Evolutionary conservation across 345 rosid genomes (phyloP), one percentile per base, ranked within the genome.

Genomic region (Sisymbrium irio): DNA sequence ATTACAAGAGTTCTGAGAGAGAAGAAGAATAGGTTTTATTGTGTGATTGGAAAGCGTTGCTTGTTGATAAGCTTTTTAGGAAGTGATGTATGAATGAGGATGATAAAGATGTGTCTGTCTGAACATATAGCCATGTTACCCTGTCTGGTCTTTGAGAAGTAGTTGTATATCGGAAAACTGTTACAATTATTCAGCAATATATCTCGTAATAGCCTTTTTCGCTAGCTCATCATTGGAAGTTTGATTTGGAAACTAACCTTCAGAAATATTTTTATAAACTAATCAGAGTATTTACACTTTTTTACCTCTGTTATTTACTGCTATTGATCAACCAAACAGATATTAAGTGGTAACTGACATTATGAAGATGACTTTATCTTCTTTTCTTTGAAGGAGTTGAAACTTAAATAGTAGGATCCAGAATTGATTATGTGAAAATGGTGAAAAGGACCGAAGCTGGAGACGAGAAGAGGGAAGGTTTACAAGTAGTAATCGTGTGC

Each of bases 21-120:
- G 62, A 42, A 49, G 19, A 59, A 28, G 19, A 67, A 28, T n/a
- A 60, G 46, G 41, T 41, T 68, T 54, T 25, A 25, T 57, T 10
- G 50, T 72, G 65, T 67, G 46, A 47, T 50, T 65, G 51, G 32
- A 49, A 44, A 41, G 67, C 46, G 37, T 55, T 55, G 62, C 53
- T 62, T 76, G 71, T 41, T 46, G 70, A 69, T 56, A 69, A 55
- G 71, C 22, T 46, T 54, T 32, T 53, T 9, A 63, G 56, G 72
- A 77, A 77, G 80, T 77, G 80, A 77, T 77, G 67, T 63, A 70
- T 77, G 71, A 55, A 70, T 69, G 65, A 62, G 18, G 19, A 59
- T 69, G 75, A 69, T 59, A 53, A 44, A 62, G 79, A 69, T 70
- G 66, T 61, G 51, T 76, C 36, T 55, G 70, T 69, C 18, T 55